phyloP scores from a whole-genome alignment of 2,329 filamentous ascomycete species.

The Allantophomopsis lycopodina region DNA sequence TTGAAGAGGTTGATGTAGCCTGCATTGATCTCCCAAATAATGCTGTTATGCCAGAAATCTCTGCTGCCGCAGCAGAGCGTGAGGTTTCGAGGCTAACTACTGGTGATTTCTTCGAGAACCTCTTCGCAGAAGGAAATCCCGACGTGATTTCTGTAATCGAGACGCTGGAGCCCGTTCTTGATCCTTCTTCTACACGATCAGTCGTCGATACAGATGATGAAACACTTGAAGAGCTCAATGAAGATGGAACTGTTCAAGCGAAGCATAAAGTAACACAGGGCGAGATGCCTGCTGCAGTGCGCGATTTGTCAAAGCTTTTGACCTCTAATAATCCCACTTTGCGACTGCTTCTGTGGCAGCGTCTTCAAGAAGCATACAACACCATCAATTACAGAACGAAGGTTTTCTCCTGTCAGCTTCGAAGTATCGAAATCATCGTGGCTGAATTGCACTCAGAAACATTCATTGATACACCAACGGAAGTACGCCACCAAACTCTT shows the following conservation, averaged over 20 bases:
- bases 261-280: constrained; percentile 9
- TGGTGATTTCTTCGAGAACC: constrained; percentile 86
- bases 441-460: constrained; percentile 49
- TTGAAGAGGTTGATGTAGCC: constrained; percentile 31
- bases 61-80: constrained; percentile 67
- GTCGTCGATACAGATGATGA: constrained; percentile 12
- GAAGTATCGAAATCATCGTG: constrained; percentile 74
- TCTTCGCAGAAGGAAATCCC: constrained; percentile 73
- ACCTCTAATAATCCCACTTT: constrained; percentile 70
- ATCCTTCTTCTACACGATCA: constrained; percentile 44
- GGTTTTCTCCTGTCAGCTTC: constrained; percentile 74
- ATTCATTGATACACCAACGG: constrained; percentile 36
- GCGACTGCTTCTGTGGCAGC: constrained; percentile 77
- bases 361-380: constrained; percentile 79
- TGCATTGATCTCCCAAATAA: constrained; percentile 67
- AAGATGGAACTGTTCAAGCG: background rate
- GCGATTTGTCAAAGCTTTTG: constrained; percentile 77
- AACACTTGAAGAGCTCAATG: constrained; percentile 25
- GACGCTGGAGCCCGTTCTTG: constrained; percentile 81
- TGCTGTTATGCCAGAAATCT: constrained; percentile 76
- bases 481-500: constrained; percentile 55
- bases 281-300: constrained; percentile 28
- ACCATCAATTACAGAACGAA: constrained; percentile 78
- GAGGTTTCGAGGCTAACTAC: constrained; percentile 89
- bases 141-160: constrained; percentile 81